Conservation (phyloP, 345 rosid genomes). For the Eucalyptus curtisii region DNA sequence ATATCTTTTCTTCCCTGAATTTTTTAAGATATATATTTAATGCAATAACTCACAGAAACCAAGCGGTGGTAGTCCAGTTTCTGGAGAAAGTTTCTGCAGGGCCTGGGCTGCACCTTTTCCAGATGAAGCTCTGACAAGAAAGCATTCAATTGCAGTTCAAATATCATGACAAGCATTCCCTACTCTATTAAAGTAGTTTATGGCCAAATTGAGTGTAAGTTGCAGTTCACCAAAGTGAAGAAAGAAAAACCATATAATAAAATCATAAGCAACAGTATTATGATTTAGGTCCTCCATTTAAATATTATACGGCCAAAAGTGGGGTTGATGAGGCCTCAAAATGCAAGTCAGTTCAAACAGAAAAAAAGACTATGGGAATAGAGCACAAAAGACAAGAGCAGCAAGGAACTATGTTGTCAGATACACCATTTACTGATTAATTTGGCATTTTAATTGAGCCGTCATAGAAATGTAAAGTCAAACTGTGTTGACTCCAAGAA, state of each 20-base stretch:
- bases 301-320: not conserved
- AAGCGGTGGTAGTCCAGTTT: slow-evolving; percentile 55
- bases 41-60: slow-evolving; percentile 38
- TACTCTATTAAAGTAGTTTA: not conserved
- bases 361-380: not conserved
- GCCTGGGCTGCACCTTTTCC: slow-evolving; percentile 68
- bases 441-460: not conserved
- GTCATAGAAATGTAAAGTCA: not conserved
- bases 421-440: not conserved
- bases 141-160: not conserved
- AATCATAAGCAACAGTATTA: not conserved
- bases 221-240: not conserved
- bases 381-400: not conserved
- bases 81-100: slow-evolving; percentile 65
- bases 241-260: not conserved
- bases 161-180: not conserved
- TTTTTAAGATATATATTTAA: not conserved
- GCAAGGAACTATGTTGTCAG: not conserved
- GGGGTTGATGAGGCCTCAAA: not conserved
- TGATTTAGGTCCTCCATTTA: not conserved
- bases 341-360: not conserved
- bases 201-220: not conserved
- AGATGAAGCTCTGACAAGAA: slow-evolving; percentile 66
- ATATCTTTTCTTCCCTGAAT: not conserved
- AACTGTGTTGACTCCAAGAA: not conserved